Conservation (phyloP, 306 rosid genomes). For the Heteromeles arbutifolia region DNA sequence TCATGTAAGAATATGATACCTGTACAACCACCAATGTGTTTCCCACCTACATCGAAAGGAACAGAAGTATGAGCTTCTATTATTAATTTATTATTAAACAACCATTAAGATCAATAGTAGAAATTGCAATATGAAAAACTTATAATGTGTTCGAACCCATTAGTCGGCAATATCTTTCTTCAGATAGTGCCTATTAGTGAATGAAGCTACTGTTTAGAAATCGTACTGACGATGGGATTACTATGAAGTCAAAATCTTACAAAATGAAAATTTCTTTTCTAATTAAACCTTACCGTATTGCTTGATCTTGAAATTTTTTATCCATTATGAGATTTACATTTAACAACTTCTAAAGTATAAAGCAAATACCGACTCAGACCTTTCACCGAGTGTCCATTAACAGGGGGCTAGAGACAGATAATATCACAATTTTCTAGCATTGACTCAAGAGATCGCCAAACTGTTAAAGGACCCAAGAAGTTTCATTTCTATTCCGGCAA, state of each 20-base stretch:
- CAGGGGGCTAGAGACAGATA: not conserved
- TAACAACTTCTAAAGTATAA: not conserved
- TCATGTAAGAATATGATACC: constrained; percentile 33
- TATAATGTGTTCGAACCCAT: not conserved
- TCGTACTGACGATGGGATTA: not conserved
- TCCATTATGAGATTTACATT: not conserved
- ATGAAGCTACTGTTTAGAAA: not conserved
- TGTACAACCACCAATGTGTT: constrained; percentile 93
- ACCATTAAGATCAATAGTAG: not conserved
- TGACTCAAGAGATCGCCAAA: not conserved
- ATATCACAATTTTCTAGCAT: not conserved
- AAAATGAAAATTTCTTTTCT: not conserved
- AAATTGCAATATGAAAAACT: not conserved
- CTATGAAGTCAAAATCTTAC: not conserved
- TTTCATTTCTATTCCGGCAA: not conserved
- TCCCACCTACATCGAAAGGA: constrained; percentile 62
- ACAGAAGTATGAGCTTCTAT: constrained; percentile 12
- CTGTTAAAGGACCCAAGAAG: not conserved
- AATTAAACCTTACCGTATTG: not conserved
- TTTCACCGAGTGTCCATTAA: not conserved
- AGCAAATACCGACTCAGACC: not conserved
- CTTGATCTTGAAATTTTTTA: not conserved
- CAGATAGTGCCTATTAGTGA: not conserved
- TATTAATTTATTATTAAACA: not conserved
- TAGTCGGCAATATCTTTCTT: not conserved